phyloP scores from a whole-genome alignment of 1,284 basidiomycete genomes.

The Lentinula novae-zelandiae region DNA sequence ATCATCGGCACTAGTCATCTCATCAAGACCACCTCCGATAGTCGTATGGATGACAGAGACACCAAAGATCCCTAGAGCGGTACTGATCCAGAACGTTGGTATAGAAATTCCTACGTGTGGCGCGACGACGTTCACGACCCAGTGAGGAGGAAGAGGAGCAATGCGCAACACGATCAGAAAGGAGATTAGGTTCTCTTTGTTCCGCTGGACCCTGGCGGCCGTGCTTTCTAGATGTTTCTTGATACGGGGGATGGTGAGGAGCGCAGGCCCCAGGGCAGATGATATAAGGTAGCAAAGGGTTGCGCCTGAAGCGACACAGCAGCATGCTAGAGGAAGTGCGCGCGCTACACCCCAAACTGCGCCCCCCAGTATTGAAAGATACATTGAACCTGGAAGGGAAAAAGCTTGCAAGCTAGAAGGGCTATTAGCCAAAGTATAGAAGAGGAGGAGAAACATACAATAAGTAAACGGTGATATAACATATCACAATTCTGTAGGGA shows the following conservation, averaged over 20 bases:
- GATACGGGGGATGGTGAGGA: conserved; percentile 84
- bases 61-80: conserved; percentile 89
- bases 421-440: not conserved
- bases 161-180: conserved; percentile 94
- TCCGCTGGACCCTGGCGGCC: conserved; percentile 68
- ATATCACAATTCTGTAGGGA: conserved; percentile 76
- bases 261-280: conserved; percentile 83
- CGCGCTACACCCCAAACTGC: conserved; percentile 93
- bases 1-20: conserved; percentile 91
- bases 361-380: conserved; percentile 93
- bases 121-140: conserved; percentile 92
- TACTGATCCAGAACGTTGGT: conserved; percentile 86
- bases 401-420: conserved; percentile 85
- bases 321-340: conserved; percentile 88
- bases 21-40: conserved; percentile 89
- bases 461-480: conserved; percentile 85
- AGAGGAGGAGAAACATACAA: conserved; percentile 57
- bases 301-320: conserved; percentile 89
- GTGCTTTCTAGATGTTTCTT: conserved; percentile 78
- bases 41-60: conserved; percentile 94
- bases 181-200: conserved; percentile 78
- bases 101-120: conserved; percentile 91
- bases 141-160: conserved; percentile 94
- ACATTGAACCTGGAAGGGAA: conserved; percentile 97
- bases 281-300: conserved; percentile 93